Conservation (phyloP, 1,284 basidiomycete species). For the Fomitopsis pinicola region DNA sequence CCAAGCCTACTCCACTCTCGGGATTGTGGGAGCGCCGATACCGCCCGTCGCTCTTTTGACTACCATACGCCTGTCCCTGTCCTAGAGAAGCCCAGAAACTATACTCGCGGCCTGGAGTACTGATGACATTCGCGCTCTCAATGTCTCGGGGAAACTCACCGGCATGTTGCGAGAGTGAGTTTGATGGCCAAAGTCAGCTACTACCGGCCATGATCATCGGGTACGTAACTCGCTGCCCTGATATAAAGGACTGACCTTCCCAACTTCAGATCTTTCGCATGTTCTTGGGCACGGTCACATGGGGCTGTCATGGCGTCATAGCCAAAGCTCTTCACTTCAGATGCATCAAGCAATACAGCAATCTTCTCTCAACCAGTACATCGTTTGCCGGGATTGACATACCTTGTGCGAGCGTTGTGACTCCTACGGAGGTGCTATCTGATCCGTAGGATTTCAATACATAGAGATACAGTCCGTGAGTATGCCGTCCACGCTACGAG, state of each 20-base stretch:
- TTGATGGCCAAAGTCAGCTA: not conserved
- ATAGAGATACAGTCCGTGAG: not conserved
- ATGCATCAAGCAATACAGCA: not conserved
- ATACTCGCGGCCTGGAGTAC: not conserved
- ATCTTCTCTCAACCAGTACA: not conserved
- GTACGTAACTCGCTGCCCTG: not conserved
- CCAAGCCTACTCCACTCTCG: not conserved
- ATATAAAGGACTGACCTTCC: not conserved
- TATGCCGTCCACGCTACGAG: not conserved
- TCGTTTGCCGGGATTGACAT: not conserved
- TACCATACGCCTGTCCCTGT: not conserved
- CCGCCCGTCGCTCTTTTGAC: not conserved
- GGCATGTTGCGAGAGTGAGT: not conserved
- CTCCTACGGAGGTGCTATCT: not conserved
- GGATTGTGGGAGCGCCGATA: not conserved
- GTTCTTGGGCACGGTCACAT: not conserved
- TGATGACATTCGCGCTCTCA: not conserved
- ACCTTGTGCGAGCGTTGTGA: not conserved
- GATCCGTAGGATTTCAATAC: conserved; percentile 1
- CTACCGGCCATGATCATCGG: not conserved
- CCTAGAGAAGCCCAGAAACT: not conserved
- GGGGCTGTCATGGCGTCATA: not conserved
- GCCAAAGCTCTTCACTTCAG: not conserved
- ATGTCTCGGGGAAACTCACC: not conserved
- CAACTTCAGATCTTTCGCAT: not conserved